Evolutionary conservation across 208 protist genomes (phyloP).

Genomic region (Acanthamoeba healyi): DNA sequence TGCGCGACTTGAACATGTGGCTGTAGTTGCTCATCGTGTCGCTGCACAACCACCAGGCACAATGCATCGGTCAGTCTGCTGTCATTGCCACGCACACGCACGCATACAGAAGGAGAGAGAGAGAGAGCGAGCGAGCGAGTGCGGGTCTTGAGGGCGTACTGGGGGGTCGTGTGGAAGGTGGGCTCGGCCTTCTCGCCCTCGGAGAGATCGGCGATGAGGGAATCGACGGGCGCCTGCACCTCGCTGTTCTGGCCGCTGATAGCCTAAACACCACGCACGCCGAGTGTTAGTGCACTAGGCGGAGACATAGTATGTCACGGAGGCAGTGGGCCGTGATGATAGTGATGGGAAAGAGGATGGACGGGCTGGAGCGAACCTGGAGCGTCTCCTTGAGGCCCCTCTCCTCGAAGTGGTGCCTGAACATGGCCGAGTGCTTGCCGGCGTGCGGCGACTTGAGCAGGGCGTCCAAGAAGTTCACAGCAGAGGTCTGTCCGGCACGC

Average conservation of each 20-base stretch:
- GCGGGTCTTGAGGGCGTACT: not conserved
- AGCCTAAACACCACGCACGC: too few relatives aligned
- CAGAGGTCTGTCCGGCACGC: not conserved
- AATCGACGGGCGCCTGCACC: not conserved
- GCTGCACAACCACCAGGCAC: not conserved
- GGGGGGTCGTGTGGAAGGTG: conserved; percentile 62
- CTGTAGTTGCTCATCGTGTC: conserved; percentile 70
- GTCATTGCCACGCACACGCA: not conserved
- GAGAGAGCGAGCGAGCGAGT: not conserved
- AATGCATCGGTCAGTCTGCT: too few relatives aligned
- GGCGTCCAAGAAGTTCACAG: conserved; percentile 1
- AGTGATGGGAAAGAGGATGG: not conserved
- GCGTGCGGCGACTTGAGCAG: conserved; percentile 42
- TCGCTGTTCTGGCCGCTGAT: conserved; percentile 11
- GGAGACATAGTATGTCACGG: too few relatives aligned
- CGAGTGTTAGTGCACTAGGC: too few relatives aligned
- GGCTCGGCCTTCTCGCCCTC: conserved; percentile 57
- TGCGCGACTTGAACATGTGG: conserved; percentile 58
- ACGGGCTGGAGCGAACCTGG: not conserved
- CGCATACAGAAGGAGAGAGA: not conserved
- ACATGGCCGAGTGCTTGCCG: conserved; percentile 7
- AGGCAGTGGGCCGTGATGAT: not conserved
- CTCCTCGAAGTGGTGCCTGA: conserved; percentile 49
- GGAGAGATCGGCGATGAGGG: not conserved
- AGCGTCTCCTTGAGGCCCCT: conserved; percentile 9